Base-by-base conservation (phyloP, 371 early-diverging fungal genomes). In the Lichtheimia ornata region DNA sequence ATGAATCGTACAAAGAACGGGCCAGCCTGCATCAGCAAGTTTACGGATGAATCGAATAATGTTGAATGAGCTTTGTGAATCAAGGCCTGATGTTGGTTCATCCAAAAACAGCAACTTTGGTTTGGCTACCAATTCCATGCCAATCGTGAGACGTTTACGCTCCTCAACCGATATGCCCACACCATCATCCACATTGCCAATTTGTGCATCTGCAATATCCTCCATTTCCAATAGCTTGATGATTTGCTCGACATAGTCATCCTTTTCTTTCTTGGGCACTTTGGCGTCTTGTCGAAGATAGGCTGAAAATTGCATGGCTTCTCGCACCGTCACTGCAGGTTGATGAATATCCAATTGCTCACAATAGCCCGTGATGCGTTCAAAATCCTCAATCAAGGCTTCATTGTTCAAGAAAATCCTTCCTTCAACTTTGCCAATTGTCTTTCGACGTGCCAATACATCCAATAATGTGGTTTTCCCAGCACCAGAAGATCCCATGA, bases 381-480 rank as follows among this genome's bases (percentile, higher is more conserved):
- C 84, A 73, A 90, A 92, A 61, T 86, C 86, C 20, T 59, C 59
- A 53, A 69, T 69, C 22, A 79, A 28, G 0, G 67, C 66, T 57
- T 76, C 72, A 57, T 76, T 80, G 78, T 87, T 78, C 81, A 93
- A 58, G 62, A 77, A 80, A 41, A 91, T 74, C 28, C 76, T 71
- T 20, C 94, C 94, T 5, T 87, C 79, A 3, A 91, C 77, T 9
- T 76, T 86, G 35, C 93, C 93, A 50, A 84, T 82, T 18, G 88
- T 91, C 77, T 91, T 91, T 63, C 93, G 86, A 64, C 83, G 81
- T 28, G 93, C 89, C 24, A 92, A 72, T 0, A 93, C 82, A 74
- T 97, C 95, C 61, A 94, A 62, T 0, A 95, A 79, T 1, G 95
- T 92, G 0, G 94, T 91, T 73, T 96, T 96, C 53, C 97, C 97